Conservation (phyloP, 257 asterid species). For the Ilex asprella region DNA sequence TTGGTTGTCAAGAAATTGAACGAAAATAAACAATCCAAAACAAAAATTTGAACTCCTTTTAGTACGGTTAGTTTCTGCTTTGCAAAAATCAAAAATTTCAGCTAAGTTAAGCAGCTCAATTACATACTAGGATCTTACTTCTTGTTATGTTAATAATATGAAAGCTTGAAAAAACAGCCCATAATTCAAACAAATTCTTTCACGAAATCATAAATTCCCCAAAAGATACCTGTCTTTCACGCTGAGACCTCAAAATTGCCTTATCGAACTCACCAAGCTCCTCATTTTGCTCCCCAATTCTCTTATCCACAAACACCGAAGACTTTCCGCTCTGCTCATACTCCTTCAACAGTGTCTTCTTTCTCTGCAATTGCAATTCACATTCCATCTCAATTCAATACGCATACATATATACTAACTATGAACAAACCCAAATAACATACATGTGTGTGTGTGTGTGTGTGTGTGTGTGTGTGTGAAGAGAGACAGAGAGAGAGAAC, state of each 20-base stretch:
- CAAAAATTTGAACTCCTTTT: no score
- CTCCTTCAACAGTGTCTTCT: constrained; percentile 81
- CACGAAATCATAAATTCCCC: background rate
- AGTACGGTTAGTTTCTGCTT: no score
- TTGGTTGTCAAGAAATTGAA: no score
- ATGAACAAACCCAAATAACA: constrained; percentile 7
- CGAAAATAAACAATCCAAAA: no score
- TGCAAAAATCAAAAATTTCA: no score
- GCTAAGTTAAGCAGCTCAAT: no score
- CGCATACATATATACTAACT: background rate
- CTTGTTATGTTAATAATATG: no score
- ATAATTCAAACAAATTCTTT: no score
- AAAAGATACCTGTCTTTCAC: constrained; percentile 56
- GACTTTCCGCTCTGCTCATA: constrained; percentile 77
- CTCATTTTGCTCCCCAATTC: constrained; percentile 86
- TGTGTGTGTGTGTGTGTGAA: no score
- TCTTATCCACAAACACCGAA: constrained; percentile 67
- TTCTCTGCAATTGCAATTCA: constrained; percentile 50
- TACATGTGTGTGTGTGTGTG: background rate
- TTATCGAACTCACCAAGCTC: constrained; percentile 83
- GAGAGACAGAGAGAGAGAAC: background rate
- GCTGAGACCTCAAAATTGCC: constrained; percentile 85
- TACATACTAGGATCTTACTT: no score
- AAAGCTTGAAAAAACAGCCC: no score
- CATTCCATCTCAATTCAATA: background rate